A percentile compares a stretch with the other conserved stretches of the same genome.
Evolutionary conservation across 805 yeast species (phyloP).

Genomic region (Candida tibetensis): DNA sequence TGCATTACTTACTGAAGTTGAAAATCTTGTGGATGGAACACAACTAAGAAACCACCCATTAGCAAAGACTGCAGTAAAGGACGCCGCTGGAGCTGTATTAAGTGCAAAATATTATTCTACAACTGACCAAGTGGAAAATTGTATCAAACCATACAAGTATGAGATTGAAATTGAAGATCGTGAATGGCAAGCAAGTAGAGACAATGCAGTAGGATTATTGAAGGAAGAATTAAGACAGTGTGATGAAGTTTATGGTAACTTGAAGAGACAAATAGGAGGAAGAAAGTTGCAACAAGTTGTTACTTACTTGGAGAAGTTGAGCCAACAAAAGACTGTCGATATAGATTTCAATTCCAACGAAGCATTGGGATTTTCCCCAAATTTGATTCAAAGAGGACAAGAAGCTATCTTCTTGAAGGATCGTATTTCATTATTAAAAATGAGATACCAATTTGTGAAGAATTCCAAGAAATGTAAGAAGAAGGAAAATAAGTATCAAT

Average conservation of each 20-base stretch:
- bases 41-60: conserved; percentile 82
- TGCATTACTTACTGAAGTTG: conserved; percentile 74
- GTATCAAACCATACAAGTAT: conserved; percentile 96
- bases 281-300: conserved; percentile 81
- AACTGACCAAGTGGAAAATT: conserved; percentile 97
- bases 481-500: conserved; percentile 78
- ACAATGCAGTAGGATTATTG: conserved; percentile 67
- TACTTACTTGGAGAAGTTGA: conserved; percentile 58
- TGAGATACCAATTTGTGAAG: conserved; percentile 70
- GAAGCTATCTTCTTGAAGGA: conserved; percentile 80
- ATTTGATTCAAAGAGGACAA: conserved; percentile 71
- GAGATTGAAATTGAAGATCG: conserved; percentile 95
- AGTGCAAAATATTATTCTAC: conserved; percentile 81
- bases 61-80: conserved; percentile 75
- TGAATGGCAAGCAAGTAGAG: conserved; percentile 84
- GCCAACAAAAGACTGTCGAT: conserved; percentile 32
- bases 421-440: conserved; percentile 62
- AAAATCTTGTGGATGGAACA: conserved; percentile 67
- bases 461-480: conserved; percentile 72
- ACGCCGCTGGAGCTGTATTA: conserved; percentile 79
- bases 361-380: conserved; percentile 79
- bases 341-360: conserved; percentile 52
- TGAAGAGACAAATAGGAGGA: conserved; percentile 76
- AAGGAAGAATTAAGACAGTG: conserved; percentile 88
- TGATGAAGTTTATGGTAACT: conserved; percentile 52